Evolutionary conservation across 129 eudicot species (phyloP), one percentile per base, ranked within the genome.

Genomic region (Lactuca sativa): DNA sequence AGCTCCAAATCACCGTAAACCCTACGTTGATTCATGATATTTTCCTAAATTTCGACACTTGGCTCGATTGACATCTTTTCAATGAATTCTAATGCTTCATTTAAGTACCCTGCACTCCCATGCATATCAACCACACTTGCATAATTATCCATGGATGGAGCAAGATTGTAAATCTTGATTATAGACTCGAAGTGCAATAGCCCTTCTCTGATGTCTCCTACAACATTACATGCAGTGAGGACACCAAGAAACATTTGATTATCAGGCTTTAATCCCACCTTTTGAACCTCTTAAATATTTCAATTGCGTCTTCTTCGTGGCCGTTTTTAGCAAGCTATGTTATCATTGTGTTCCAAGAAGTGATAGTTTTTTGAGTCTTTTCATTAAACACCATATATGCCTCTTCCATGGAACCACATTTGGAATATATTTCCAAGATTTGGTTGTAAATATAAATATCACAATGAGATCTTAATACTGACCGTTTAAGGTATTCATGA

Each of bases 271-370:
- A 79, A 36, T 6, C 83, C 83, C 12, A 41, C 44, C 47, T 54
- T 43, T 74, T 79, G 25, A 79, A 79, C 83, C 83, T 31, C 74
- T 79, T 73, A 31, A 79, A 79, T 67, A 79, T 62, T 3, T 73
- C 76, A 13, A 79, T 62, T 2, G 83, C 79, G 5, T 79, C 83
- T 57, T 79, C 83, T 4, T 72, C 79, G n/a, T 62, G 83, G 25
- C 76, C 80, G n/a, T 79, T 74, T 41, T 55, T 68, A 25, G 83
- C 83, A 36, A 79, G 58, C 57, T 67, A 56, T 13, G 78, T 64
- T 18, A 79, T 79, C 80, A 79, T 79, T 30, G 76, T 79, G 54
- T 79, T 80, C 83, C 30, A 25, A 0, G 30, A 25, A 25, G 30
- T 25, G 30, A 25, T 1, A 25, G 0, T 25, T 25, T 2, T 25